Evolutionary conservation across 495 filamentous ascomycete species (phyloP).

Genomic region (Amorphotheca resinae): DNA sequence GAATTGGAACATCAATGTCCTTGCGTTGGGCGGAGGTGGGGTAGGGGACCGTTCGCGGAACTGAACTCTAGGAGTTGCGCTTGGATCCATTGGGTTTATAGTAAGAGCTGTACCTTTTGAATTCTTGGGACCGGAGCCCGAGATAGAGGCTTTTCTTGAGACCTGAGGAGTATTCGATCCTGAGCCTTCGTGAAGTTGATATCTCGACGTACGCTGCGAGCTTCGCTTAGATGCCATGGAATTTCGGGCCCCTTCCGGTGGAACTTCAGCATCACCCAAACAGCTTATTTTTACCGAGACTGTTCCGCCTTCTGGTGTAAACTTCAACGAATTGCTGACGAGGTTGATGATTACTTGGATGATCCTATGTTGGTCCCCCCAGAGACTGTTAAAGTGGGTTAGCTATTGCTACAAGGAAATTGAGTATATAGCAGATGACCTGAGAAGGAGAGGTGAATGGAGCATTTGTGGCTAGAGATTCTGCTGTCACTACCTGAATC

Average conservation of each 20-base stretch:
- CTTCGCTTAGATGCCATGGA: slow-evolving; percentile 37
- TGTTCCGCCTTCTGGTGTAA: slow-evolving; percentile 63
- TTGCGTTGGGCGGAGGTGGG: slow-evolving; percentile 46
- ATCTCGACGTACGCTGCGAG: slow-evolving; percentile 22
- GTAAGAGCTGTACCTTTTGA: slow-evolving; percentile 19
- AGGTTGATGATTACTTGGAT: slow-evolving; percentile 87
- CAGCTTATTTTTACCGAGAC: slow-evolving; percentile 58
- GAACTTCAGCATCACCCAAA: slow-evolving; percentile 38
- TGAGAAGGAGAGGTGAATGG: background rate
- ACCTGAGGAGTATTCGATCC: slow-evolving; percentile 34
- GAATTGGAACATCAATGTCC: slow-evolving; percentile 62
- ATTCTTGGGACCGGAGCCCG: slow-evolving; percentile 10
- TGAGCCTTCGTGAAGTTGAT: slow-evolving; percentile 30
- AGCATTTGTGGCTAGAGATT: no score
- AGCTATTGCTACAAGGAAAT: slow-evolving; percentile 26
- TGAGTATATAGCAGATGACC: background rate
- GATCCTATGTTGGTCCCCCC: slow-evolving; percentile 85
- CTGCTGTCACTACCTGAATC: no score
- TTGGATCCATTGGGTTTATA: slow-evolving; percentile 47
- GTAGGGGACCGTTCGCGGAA: slow-evolving; percentile 45
- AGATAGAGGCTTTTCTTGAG: slow-evolving; percentile 26
- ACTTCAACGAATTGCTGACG: slow-evolving; percentile 86
- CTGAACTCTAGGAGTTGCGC: slow-evolving; percentile 32
- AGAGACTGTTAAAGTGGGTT: slow-evolving; percentile 49
- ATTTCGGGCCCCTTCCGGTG: slow-evolving; percentile 25